Base-by-base conservation (phyloP, 495 filamentous ascomycete species). In the Neurospora sp. region DNA sequence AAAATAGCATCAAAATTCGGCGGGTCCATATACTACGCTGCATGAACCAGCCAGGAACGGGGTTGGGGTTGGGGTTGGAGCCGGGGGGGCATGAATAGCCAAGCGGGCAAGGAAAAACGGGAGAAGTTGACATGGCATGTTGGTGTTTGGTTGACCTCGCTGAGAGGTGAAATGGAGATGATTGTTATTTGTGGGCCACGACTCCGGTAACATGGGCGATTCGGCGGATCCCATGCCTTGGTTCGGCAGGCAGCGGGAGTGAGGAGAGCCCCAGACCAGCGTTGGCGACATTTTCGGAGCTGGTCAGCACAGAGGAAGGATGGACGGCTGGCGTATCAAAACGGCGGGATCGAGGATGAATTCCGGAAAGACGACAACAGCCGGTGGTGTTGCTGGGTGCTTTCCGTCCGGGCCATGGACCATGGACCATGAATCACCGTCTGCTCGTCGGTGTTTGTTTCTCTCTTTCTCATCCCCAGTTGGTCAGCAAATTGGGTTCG, bases 11-110 rank as follows among this genome's bases (percentile, higher is more conserved):
- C 77, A 80, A 76, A 77, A 75, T 74, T 74, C 75, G 78, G 76
- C 78, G 79, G 74, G 77, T 75, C 72, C 77, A 79, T 77, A 76
- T 79, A 83, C 83, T 79, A 83, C 83, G 78, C 79, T 78, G 77
- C 81, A 84, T 80, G 77, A 79, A 75, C 77, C 78, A 73, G 78
- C 71, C 74, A 75, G 74, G 71, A 75, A 79, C 71, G 73, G 74
- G 69, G 39, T 5, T 39, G 72, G 49, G 69, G 23, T 31, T 31
- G 54, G 23, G 54, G 23, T 60, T 60, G 49, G 49, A 27, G 12
- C 49, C 49, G 46, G 23, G 49, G 49, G 49, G 49, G 11, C 4
- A 27, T 62, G 49, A 62, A 62, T 27, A 62, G 49, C 49, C 49
- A 62, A 62, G 49, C 49, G 23, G 23, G 49, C 23, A 62, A 31